A percentile compares a stretch with the other conserved stretches of the same genome.
phyloP scores from a whole-genome alignment of 1,284 basidiomycete species.

The Pyrrhoderma lamaoense region DNA sequence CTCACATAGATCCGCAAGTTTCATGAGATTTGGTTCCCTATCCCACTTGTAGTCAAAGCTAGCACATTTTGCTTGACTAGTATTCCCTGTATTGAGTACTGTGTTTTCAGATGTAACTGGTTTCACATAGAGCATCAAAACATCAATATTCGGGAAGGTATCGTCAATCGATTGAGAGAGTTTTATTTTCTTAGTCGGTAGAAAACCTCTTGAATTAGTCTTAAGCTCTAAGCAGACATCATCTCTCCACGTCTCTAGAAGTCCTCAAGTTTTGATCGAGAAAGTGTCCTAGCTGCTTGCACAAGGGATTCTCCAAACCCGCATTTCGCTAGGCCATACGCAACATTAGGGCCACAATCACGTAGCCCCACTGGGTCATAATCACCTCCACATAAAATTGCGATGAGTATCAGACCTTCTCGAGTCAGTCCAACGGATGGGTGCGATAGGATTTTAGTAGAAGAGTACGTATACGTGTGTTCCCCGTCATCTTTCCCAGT shows the following conservation, averaged over 20 bases:
- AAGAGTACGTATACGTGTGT: conserved; percentile 60
- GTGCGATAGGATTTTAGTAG: conserved; percentile 44
- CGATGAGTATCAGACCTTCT: conserved; percentile 79
- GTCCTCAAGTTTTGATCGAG: conserved; percentile 37
- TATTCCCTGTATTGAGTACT: not conserved
- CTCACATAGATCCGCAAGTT: conserved; percentile 72
- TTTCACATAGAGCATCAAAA: conserved; percentile 68
- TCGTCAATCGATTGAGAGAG: conserved; percentile 56
- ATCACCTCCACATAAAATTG: conserved; percentile 84
- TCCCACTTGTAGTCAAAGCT: conserved; percentile 37
- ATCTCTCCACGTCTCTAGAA: conserved; percentile 62
- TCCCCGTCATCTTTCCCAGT: conserved; percentile 68
- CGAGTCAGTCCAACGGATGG: conserved; percentile 55
- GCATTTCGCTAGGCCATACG: conserved; percentile 61
- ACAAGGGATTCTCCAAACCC: conserved; percentile 67
- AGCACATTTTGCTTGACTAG: conserved; percentile 25
- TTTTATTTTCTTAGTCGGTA: conserved; percentile 52
- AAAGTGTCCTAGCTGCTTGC: conserved; percentile 47
- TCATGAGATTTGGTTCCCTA: conserved; percentile 64
- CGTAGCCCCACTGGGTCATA: conserved; percentile 68
- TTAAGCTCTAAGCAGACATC: conserved; percentile 61
- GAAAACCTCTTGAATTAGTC: conserved; percentile 57
- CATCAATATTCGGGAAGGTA: conserved; percentile 58
- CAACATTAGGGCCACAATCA: conserved; percentile 55
- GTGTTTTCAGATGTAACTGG: conserved; percentile 60